Evolutionary conservation across 2,329 filamentous ascomycete genomes (phyloP).

Genomic region (Ophiocordyceps australis): DNA sequence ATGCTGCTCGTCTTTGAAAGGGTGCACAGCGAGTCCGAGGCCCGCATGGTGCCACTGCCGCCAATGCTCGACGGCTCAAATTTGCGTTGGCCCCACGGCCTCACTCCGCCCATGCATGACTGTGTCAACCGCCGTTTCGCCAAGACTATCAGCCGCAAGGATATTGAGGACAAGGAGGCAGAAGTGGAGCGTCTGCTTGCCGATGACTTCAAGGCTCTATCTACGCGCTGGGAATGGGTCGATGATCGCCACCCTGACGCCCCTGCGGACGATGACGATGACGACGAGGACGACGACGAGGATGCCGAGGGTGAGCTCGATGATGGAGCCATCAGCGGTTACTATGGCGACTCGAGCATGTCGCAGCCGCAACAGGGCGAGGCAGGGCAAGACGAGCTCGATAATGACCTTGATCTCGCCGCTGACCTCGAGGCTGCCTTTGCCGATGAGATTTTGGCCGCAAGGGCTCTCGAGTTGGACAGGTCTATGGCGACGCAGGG

Average conservation of each 20-base stretch:
- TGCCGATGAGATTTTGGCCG: conserved; percentile 17
- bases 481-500: conserved; percentile 26
- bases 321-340: conserved; percentile 15
- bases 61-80: conserved; percentile 48
- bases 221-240: conserved; percentile 46
- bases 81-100: conserved; percentile 65
- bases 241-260: conserved; percentile 22
- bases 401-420: conserved; percentile 32
- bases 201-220: conserved; percentile 44
- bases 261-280: conserved; percentile 20
- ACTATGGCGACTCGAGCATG: too few relatives aligned
- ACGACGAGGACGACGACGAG: conserved; percentile 31
- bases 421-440: conserved; percentile 36
- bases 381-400: conserved; percentile 15
- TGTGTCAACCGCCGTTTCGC: conserved; percentile 68
- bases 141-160: conserved; percentile 63
- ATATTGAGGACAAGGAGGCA: conserved; percentile 71
- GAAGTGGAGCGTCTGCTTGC: conserved; percentile 58
- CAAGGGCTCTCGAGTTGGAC: conserved; percentile 20
- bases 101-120: conserved; percentile 79
- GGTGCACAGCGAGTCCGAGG: conserved; percentile 49
- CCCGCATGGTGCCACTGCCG: conserved; percentile 48
- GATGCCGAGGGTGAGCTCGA: conserved; percentile 30
- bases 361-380: conserved; percentile 9
- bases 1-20: conserved; percentile 66